These are phyloP conservation scores for Phoma sp. DNA, from an alignment of 2,329 filamentous ascomycete genomes.

Conservation along the genomic window DNA sequence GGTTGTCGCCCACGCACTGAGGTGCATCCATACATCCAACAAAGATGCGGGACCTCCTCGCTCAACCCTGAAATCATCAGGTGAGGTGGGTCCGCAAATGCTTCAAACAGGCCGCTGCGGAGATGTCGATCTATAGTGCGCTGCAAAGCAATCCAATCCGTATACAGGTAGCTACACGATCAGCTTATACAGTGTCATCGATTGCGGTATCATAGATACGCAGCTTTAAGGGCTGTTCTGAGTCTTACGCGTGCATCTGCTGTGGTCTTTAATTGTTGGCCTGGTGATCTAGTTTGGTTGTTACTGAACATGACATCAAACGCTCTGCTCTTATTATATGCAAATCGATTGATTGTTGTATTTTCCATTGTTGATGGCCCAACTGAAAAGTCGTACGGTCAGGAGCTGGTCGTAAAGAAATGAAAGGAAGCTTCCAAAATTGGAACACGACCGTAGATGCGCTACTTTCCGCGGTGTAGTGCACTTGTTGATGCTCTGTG, in stretches of 20 bases:
- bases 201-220: constrained; percentile 1
- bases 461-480: no score
- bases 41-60: neutral
- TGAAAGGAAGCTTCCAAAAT: neutral
- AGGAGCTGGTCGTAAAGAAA: no score
- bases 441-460: no score
- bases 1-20: neutral
- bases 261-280: neutral
- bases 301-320: neutral
- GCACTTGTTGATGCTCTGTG: neutral
- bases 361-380: neutral
- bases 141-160: neutral
- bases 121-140: neutral
- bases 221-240: neutral
- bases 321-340: neutral
- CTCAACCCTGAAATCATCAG: neutral
- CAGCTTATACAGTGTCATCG: neutral
- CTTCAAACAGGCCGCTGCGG: neutral
- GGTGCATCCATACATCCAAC: neutral
- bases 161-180: neutral
- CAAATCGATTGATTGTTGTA: neutral
- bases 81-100: constrained; percentile 1
- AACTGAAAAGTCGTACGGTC: neutral
- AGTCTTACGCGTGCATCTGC: neutral
- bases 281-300: neutral